A percentile compares a stretch with the other conserved stretches of the same genome.
These are phyloP conservation scores for Chlorella ohadii DNA, from an alignment of 139 green algal species.

Conservation along the genomic window DNA sequence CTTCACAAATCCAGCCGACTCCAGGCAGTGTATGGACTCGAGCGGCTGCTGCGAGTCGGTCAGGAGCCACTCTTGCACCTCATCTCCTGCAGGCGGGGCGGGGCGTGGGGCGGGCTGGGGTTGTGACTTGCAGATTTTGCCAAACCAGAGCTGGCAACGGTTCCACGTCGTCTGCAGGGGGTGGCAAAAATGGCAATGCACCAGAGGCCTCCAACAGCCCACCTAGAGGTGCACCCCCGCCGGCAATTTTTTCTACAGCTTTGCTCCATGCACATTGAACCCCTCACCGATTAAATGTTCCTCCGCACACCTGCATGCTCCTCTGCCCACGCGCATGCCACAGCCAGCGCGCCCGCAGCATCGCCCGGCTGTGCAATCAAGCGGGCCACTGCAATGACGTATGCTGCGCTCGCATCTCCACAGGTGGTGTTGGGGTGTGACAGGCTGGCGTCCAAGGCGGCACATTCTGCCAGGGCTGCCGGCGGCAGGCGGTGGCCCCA, in stretches of 20 bases:
- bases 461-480: background rate
- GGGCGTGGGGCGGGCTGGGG: no score
- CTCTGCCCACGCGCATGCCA: slow-evolving; percentile 32
- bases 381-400: slow-evolving; percentile 55
- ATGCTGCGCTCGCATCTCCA: slow-evolving; percentile 46
- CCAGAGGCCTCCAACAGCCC: no score
- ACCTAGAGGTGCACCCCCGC: no score
- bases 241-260: no score
- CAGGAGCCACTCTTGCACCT: slow-evolving; percentile 24
- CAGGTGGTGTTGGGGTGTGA: slow-evolving; percentile 19
- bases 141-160: no score
- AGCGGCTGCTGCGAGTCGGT: slow-evolving; percentile 3
- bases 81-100: background rate
- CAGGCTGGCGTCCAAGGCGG: background rate
- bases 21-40: background rate
- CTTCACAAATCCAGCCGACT: background rate
- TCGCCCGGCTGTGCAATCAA: slow-evolving; percentile 52
- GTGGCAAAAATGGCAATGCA: no score
- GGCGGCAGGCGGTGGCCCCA: slow-evolving; percentile 16
- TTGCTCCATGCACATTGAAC: no score
- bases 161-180: no score
- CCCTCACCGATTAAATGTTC: no score
- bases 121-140: background rate
- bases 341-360: slow-evolving; percentile 37
- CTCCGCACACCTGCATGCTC: slow-evolving; percentile 13